Base-by-base conservation (phyloP, 805 yeast genomes). In the Kluyveromyces siamensis region DNA sequence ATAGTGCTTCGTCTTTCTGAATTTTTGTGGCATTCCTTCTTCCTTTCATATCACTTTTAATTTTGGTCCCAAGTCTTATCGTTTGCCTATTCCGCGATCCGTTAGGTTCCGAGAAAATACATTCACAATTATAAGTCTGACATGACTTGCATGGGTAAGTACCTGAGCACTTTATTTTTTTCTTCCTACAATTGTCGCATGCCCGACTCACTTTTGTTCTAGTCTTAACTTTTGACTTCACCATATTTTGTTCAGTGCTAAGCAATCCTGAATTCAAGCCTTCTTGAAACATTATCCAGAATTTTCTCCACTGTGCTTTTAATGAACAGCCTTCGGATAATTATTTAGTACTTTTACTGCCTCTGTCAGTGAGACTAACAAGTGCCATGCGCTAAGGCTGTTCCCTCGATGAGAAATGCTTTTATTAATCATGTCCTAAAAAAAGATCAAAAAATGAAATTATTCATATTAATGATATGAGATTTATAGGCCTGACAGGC, bases 141-240 rank as follows among this genome's bases (percentile, higher is more conserved):
- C 69, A 65, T 17, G 59, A 59, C 13, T 58, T 50, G 52, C 69
- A 65, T 13, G 69, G 69, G 33, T 50, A 55, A 9, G 49, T 50
- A 2, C 69, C 69, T n/a, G 64, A 62, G 47, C 69, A 65, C 47
- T 63, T 62, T 42, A 65, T 58, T 49, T 65, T 65, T 36, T 67
- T 58, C 43, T 59, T 59, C 25, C 69, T 54, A 46, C 69, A 65
- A 44, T 61, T 62, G 41, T 65, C 62, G 45, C 69, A 65, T 4
- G 69, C 63, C 18, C 50, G 53, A 38, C 54, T 56, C 8, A 57
- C 63, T 43, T 59, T 59, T 11, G 50, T 52, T 40, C 55, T 39
- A 19, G 50, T 50, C 40, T 49, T 54, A 8, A 21, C 25, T 19
- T 25, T 25, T 18, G 30, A 11, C 39, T 46, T 52, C 7, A 44